These are phyloP conservation scores for Pseudopyrenochaeta lycopersici DNA, from an alignment of 2,329 filamentous ascomycete species.

Conservation along the genomic window DNA sequence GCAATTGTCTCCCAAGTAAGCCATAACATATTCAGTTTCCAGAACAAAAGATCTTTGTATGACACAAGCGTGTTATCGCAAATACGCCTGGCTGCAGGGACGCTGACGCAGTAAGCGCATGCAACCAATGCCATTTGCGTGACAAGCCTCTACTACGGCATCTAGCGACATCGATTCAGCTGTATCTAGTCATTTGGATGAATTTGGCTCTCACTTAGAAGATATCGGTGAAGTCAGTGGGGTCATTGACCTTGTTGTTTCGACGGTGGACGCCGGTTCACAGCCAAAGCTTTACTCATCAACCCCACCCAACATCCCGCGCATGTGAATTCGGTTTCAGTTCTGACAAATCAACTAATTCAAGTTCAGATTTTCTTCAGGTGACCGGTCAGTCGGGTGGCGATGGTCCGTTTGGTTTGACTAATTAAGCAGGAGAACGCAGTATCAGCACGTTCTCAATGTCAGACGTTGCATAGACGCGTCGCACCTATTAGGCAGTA, in stretches of 20 bases:
- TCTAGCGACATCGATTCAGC: neutral
- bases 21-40: neutral
- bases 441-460: too few relatives aligned
- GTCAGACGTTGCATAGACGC: too few relatives aligned
- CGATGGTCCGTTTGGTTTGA: too few relatives aligned
- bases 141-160: neutral
- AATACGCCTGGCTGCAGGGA: neutral
- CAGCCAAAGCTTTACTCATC: neutral
- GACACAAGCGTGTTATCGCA: neutral
- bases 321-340: neutral
- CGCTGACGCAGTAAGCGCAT: neutral
- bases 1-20: neutral
- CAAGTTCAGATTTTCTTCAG: neutral
- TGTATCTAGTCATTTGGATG: neutral
- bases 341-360: neutral
- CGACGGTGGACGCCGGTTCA: neutral
- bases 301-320: neutral
- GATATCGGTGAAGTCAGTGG: neutral
- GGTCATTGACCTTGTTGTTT: neutral
- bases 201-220: neutral
- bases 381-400: slow-evolving; percentile 47
- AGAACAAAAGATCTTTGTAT: neutral
- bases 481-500: too few relatives aligned
- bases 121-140: neutral
- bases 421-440: too few relatives aligned